These are phyloP conservation scores for Tremellales sp. DNA, from an alignment of 1,284 basidiomycete genomes.

Conservation along the genomic window DNA sequence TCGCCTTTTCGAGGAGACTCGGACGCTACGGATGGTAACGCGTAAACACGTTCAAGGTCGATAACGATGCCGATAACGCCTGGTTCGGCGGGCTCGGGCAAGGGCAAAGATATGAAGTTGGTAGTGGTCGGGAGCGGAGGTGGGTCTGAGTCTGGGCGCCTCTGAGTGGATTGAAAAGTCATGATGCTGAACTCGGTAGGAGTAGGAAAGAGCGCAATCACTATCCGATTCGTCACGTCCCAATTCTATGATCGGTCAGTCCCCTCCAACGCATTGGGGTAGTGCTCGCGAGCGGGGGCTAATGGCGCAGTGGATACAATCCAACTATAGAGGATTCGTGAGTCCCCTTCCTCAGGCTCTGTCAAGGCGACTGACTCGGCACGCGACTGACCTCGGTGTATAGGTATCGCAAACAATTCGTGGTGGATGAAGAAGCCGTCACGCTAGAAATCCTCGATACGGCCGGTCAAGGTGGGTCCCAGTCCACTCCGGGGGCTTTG, in stretches of 20 bases:
- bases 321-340: conserved; percentile 54
- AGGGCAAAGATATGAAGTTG: conserved; percentile 35
- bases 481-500: background rate
- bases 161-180: background rate
- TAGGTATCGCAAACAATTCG: conserved; percentile 51
- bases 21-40: no score
- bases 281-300: background rate
- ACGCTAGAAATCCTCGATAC: conserved; percentile 57
- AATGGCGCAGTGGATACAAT: conserved; percentile 46
- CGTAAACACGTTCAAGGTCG: no score
- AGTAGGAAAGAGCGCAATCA: conserved; percentile 54
- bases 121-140: conserved; percentile 56
- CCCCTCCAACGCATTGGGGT: background rate
- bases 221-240: conserved; percentile 52
- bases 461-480: conserved; percentile 50
- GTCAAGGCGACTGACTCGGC: background rate
- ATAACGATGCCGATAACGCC: no score
- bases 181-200: conserved; percentile 25
- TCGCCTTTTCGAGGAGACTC: no score
- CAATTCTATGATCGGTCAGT: conserved; percentile 54
- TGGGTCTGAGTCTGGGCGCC: conserved; percentile 18
- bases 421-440: conserved; percentile 57
- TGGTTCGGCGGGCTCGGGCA: background rate
- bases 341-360: background rate
- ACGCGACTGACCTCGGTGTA: background rate